Evolutionary conservation across 2,329 filamentous ascomycete genomes (phyloP), one percentile per base, ranked within the genome.

Genomic region (Hypoxylon sp.): DNA sequence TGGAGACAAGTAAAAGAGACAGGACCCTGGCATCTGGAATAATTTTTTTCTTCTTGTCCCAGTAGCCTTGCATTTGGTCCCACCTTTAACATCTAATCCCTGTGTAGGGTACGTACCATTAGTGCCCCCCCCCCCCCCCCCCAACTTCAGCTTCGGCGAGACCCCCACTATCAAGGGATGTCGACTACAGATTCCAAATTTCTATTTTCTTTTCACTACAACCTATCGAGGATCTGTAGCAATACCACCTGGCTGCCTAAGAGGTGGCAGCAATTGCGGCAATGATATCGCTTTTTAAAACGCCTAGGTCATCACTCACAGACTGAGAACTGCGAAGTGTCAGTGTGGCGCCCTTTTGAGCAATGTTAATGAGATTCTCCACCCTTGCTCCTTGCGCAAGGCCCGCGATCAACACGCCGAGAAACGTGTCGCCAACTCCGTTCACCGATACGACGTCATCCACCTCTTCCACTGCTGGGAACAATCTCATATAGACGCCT

Each of bases 351-450:
- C 91, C 94, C 72, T 84, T 85, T 79, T 98, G 95, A 28, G 94
- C 94, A 34, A 95, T 78, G 59, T 88, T 82, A n/a, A 99, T 82
- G 56, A 95, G 76, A 48, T 89, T 84, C 72, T 88, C 78, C 62
- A 86, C 74, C 63, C 79, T 79, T 2, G 82, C 84, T 0, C 84
- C 84, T 71, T 83, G 85, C 0, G 89, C 88, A 68, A 98, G 75
- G 0, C 91, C 92, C 1, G 93, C 90, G n/a, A 97, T 81, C 58
- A 97, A 71, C 13, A 93, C 90, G 0, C 94, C 95, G 7, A 96
- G 65, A 75, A 98, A 94, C 0, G 95, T 97, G 78, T 99, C 95
- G 0, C 95, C 95, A 1, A 93, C 93, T 0, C 94, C 95, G 75
- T 98, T 98, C 8, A 98, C 94, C 48, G 93, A 97, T 1, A 94